These are phyloP conservation scores for Tricholoma terreum DNA, from an alignment of 768 basidiomycete genomes.

Conservation along the genomic window DNA sequence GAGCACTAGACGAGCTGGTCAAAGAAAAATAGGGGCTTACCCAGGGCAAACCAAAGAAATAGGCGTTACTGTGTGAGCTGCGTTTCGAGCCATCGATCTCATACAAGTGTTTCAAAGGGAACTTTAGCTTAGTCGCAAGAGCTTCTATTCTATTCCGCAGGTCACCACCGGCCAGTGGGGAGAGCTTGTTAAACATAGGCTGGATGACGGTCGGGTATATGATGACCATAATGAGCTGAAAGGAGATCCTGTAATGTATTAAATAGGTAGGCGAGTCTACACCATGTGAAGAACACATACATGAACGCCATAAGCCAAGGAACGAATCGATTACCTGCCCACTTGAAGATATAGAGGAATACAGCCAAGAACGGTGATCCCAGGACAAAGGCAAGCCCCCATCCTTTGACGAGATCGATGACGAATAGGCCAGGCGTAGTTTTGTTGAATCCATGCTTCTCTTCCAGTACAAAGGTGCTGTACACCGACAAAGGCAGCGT, in stretches of 20 bases:
- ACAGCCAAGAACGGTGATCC: constrained; percentile 84
- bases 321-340: constrained; percentile 92
- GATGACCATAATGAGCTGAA: constrained; percentile 83
- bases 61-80: constrained; percentile 95
- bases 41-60: constrained; percentile 97
- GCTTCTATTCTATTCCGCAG: constrained; percentile 74
- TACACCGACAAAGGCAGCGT: constrained; percentile 77
- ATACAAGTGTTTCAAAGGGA: constrained; percentile 92
- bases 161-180: constrained; percentile 75
- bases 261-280: not conserved
- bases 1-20: too few relatives aligned
- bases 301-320: constrained; percentile 93
- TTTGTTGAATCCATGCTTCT: constrained; percentile 97
- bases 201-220: constrained; percentile 87
- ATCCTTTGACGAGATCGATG: constrained; percentile 77
- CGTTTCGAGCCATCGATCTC: constrained; percentile 98
- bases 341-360: constrained; percentile 87
- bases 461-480: constrained; percentile 90
- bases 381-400: constrained; percentile 64
- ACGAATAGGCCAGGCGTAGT: constrained; percentile 75
- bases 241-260: constrained; percentile 51
- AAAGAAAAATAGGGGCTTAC: constrained; percentile 35
- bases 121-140: constrained; percentile 78
- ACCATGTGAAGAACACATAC: constrained; percentile 40
- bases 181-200: constrained; percentile 96